Evolutionary conservation across 1,284 basidiomycete genomes (phyloP), one percentile per base, ranked within the genome.

Genomic region (Fomitopsis pinicola): DNA sequence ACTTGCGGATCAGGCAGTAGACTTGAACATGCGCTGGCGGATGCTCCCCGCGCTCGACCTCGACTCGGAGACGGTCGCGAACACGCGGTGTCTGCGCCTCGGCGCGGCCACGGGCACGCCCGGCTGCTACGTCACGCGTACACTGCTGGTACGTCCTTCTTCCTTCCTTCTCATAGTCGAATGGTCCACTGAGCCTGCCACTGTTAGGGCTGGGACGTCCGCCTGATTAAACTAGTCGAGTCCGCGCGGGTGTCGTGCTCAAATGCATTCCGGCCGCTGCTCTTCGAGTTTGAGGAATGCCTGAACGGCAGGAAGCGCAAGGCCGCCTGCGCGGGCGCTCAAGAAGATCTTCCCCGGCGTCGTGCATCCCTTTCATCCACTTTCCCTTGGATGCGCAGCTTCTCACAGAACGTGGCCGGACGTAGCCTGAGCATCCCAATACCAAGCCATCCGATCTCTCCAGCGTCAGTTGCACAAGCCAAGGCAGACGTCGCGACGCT

Each of bases 21-120:
- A 98, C 74, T 80, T 99, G 38, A 99, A 99, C 72, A 98, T 99
- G 97, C 85, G 95, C 35, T 99, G 97, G 97, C 84, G 97, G 9
- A 95, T 99, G 65, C 80, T 99, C 52, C 97, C 97, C 1, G 79
- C 85, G 0, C 85, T 99, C 52, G 84, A 98, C 65, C 82, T 99
- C 7, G 95, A 22, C 22, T 22, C 22, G 22, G 22, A 97, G 57
- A 92, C 88, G 73, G 84, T 99, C 30, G 86, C 93, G 2, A 72
- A 74, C 0, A 95, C 94, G 0, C 85, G 80, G 56, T 97, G 94
- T 72, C 78, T 99, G 1, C 78, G 98, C 1, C 85, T 99, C 0
- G 97, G 97, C 4, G 95, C 97, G 0, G 97, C 22, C 22, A 22
- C 22, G 22, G 22, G 97, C 0, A 99, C 97, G 0, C 80, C 99